phyloP scores from a whole-genome alignment of 2,329 filamentous ascomycete genomes.

The Diaporthe sp. region DNA sequence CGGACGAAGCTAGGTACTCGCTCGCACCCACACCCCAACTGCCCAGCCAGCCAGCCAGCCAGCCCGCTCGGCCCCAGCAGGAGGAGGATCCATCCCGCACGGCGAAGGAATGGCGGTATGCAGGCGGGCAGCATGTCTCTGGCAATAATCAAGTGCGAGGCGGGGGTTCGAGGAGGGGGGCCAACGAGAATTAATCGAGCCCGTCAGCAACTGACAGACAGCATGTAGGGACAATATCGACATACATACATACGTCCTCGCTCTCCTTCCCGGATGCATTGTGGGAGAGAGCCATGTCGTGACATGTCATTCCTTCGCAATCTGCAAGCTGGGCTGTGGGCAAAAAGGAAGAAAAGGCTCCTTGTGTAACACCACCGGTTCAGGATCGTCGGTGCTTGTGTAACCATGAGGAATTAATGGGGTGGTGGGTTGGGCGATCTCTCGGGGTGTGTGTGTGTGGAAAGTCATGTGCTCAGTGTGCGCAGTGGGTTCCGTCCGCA shows the following conservation, averaged over 20 bases:
- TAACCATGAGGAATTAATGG: not conserved
- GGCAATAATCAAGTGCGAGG: not conserved
- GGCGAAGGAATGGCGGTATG: constrained; percentile 27
- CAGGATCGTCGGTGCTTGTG: not conserved
- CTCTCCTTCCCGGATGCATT: too few species aligned
- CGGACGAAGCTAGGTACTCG: not conserved
- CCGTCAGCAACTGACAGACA: constrained; percentile 9
- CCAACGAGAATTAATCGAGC: not conserved
- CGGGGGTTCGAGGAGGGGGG: too few species aligned
- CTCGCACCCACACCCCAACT: not conserved
- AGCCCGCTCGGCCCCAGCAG: not conserved
- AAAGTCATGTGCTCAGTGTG: constrained; percentile 6
- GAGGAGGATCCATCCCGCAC: constrained; percentile 19
- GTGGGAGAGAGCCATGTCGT: too few species aligned
- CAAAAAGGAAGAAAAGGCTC: not conserved
- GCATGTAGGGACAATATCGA: not conserved
- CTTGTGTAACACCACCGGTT: constrained; percentile 6
- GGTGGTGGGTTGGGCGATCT: not conserved
- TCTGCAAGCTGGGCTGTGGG: not conserved
- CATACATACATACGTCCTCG: not conserved
- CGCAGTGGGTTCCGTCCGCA: constrained; percentile 4
- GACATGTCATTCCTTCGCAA: not conserved
- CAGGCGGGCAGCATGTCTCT: constrained; percentile 19
- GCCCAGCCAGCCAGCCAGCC: not conserved
- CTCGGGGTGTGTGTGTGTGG: not conserved